A percentile compares a stretch with the other conserved stretches of the same genome.
phyloP scores from a whole-genome alignment of 1,284 basidiomycete genomes.

The Trichosporon faecale region DNA sequence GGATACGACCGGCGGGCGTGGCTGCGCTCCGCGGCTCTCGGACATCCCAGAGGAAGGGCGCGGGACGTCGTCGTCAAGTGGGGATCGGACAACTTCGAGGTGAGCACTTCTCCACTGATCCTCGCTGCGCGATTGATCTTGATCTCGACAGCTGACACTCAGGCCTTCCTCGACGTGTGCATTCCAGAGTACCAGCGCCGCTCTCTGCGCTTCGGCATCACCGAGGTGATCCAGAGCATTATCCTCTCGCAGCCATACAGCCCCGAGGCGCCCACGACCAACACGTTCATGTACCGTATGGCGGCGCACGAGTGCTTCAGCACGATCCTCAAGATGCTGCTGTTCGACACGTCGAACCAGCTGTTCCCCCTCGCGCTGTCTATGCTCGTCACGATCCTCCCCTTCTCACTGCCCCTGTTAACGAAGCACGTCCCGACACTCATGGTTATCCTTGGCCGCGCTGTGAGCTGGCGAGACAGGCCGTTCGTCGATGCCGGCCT shows the following conservation, averaged over 20 bases:
- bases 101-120: neutral
- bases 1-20: conserved; percentile 18
- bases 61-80: conserved; percentile 19
- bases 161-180: conserved; percentile 24
- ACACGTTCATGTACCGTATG: conserved; percentile 33
- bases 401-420: conserved; percentile 36
- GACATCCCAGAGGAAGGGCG: neutral
- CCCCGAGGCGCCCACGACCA: conserved; percentile 27
- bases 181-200: conserved; percentile 21
- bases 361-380: conserved; percentile 41
- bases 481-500: conserved; percentile 37
- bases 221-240: conserved; percentile 31
- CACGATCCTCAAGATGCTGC: conserved; percentile 30
- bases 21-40: conserved; percentile 7
- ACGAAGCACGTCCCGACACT: conserved; percentile 39
- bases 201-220: conserved; percentile 25
- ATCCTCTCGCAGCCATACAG: conserved; percentile 31
- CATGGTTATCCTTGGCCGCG: conserved; percentile 43
- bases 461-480: conserved; percentile 45
- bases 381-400: conserved; percentile 35
- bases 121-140: too few relatives aligned
- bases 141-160: neutral
- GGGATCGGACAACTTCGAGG: conserved; percentile 27
- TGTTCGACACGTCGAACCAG: conserved; percentile 43
- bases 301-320: conserved; percentile 29